These are phyloP conservation scores for Sicyos baderoa DNA, from an alignment of 306 rosid species.

Conservation along the genomic window DNA sequence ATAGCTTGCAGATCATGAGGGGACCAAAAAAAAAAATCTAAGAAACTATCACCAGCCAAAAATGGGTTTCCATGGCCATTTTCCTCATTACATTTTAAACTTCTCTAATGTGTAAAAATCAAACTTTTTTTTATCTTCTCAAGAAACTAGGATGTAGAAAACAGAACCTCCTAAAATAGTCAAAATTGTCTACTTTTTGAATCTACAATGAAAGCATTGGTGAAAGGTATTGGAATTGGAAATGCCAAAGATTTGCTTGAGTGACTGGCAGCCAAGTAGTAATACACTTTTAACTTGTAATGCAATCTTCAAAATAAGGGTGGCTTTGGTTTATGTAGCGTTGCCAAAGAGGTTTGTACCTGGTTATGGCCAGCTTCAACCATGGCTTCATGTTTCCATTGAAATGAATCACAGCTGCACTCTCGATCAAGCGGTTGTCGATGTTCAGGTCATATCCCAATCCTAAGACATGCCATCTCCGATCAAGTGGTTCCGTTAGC, in stretches of 20 bases:
- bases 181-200: conserved; percentile 73
- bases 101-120: conserved; percentile 47
- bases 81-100: conserved; percentile 41
- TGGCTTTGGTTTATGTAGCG: conserved; percentile 78
- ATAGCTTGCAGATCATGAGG: conserved; percentile 41
- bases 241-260: conserved; percentile 34
- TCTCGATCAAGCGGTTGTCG: conserved; percentile 85
- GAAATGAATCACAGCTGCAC: conserved; percentile 83
- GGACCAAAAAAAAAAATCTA: conserved; percentile 34
- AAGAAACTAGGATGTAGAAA: conserved; percentile 35
- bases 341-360: conserved; percentile 86
- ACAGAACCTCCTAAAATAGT: conserved; percentile 40
- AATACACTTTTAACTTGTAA: conserved; percentile 57
- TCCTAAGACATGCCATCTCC: conserved; percentile 99
- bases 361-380: conserved; percentile 78
- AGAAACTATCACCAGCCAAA: conserved; percentile 50
- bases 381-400: conserved; percentile 98
- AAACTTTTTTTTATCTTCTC: conserved; percentile 32
- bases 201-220: conserved; percentile 41
- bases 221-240: conserved; percentile 28
- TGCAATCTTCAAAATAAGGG: conserved; percentile 69
- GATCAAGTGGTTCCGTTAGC: conserved; percentile 93
- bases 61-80: conserved; percentile 46
- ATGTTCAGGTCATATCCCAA: conserved; percentile 81
- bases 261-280: conserved; percentile 43